Base-by-base conservation (phyloP, 495 filamentous ascomycete species). In the Xylaria longipes region DNA sequence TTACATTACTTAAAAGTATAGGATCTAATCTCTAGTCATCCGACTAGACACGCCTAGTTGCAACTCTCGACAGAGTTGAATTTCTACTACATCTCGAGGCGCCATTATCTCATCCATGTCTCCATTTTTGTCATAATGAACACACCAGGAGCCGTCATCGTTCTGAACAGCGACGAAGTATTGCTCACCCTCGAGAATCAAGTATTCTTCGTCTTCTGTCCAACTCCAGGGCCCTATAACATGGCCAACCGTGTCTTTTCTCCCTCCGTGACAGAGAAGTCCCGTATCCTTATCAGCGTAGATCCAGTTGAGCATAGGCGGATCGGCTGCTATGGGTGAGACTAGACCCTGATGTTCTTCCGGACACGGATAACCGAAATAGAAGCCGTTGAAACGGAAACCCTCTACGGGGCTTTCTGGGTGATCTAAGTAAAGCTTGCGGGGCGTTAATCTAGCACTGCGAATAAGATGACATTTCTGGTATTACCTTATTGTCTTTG, bases 231-330 rank as follows among this genome's bases (percentile, higher is more conserved):
- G 87, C 12, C 88, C 88, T 48, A 87, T 80, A 9, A 83, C 74
- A 71, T 90, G 84, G 0, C 83, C 82, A 74, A 81, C 29, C 65
- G 80, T 85, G 56, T 83, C 84, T 66, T 82, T 80, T 39, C 84
- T 82, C 3, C 83, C 80, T 0, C 87, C 88, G 72, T 89, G 87
- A 70, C 84, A 85, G 50, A 90, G 78, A 73, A 87, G 77, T 66
- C 84, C 80, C 37, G 82, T 88, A 72, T 87, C 86, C 71, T 85
- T 83, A 80, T 90, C 87, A 70, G 88, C 84, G 68, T 87, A 91
- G 14, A 91, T 86, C 89, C 89, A 91, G 81, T 90, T 89, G 35
- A 91, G 84, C 82, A 87, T 84, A 22, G 89, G 89, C 5, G 88
- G 87, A 69, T 89, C 86, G 65, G 88, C 87, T 0, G 80, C 78